phyloP scores from a whole-genome alignment of 345 rosid species.

The Lenwebbia sp. region DNA sequence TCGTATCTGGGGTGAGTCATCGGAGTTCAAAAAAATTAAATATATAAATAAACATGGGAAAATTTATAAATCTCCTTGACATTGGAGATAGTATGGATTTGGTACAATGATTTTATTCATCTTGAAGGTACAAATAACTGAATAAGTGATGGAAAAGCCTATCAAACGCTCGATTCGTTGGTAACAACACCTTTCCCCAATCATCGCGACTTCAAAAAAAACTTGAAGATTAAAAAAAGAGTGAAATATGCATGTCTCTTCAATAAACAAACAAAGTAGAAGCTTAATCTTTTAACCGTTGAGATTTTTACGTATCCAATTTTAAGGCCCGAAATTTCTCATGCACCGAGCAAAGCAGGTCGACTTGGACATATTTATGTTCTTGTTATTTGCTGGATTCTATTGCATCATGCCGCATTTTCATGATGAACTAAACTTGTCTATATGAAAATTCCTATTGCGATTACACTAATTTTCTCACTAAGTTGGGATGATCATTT shows the following conservation, averaged over 20 bases:
- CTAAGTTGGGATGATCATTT: rapidly evolving
- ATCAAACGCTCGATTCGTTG: neutral
- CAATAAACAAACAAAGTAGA: neutral
- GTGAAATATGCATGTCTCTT: neutral
- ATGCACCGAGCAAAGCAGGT: neutral
- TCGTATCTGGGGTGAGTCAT: too few relatives aligned
- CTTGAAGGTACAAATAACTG: neutral
- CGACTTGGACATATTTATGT: neutral
- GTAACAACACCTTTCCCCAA: neutral
- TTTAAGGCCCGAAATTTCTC: neutral
- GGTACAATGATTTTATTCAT: neutral
- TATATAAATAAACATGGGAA: too few relatives aligned
- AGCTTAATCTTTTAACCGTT: neutral
- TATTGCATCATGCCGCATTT: neutral
- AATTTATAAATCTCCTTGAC: too few relatives aligned
- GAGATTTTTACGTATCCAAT: neutral
- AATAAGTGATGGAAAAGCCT: neutral
- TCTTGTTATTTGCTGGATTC: neutral
- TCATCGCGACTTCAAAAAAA: neutral
- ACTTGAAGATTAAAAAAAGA: neutral
- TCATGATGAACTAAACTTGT: too few relatives aligned
- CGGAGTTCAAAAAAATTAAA: too few relatives aligned
- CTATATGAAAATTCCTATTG: neutral
- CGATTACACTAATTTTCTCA: neutral
- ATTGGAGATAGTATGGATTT: neutral